Percentiles rank a stretch among this genome's conserved stretches.
These are phyloP conservation scores for Colletotrichum filicis DNA, from an alignment of 2,329 filamentous ascomycete genomes.

Conservation along the genomic window DNA sequence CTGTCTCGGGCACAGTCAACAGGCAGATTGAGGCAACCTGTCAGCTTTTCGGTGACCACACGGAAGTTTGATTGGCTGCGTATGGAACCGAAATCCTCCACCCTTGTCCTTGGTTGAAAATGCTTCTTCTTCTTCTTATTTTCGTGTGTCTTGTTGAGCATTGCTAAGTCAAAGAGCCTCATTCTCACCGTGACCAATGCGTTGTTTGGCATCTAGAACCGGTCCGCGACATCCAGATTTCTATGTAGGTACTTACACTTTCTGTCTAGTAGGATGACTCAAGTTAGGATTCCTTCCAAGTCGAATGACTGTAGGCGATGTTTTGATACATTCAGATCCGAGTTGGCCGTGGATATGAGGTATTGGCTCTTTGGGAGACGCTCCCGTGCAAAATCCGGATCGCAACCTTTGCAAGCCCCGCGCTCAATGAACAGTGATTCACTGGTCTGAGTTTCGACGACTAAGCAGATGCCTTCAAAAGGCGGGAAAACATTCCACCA, in stretches of 20 bases:
- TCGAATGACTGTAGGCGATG: neutral
- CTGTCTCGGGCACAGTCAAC: neutral
- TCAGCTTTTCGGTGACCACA: neutral
- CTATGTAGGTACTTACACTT: neutral
- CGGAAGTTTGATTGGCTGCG: neutral
- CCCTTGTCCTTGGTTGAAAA: neutral
- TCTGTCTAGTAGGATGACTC: too few relatives aligned
- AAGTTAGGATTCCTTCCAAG: neutral
- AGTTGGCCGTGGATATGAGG: neutral
- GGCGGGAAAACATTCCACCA: neutral
- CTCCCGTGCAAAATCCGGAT: neutral
- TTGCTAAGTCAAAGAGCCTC: neutral
- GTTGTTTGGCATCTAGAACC: neutral
- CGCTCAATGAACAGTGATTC: neutral
- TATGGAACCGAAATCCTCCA: neutral
- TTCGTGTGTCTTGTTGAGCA: neutral
- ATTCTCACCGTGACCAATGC: neutral
- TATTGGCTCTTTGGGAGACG: too few relatives aligned
- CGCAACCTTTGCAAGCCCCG: neutral
- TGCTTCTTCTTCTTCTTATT: neutral
- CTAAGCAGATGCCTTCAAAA: neutral
- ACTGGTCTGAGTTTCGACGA: neutral
- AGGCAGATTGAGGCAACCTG: neutral
- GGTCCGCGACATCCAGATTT: neutral
- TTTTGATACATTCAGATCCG: neutral